Evolutionary conservation across 176 grass and related monocot species (phyloP).

Genomic region (Typha latifolia): DNA sequence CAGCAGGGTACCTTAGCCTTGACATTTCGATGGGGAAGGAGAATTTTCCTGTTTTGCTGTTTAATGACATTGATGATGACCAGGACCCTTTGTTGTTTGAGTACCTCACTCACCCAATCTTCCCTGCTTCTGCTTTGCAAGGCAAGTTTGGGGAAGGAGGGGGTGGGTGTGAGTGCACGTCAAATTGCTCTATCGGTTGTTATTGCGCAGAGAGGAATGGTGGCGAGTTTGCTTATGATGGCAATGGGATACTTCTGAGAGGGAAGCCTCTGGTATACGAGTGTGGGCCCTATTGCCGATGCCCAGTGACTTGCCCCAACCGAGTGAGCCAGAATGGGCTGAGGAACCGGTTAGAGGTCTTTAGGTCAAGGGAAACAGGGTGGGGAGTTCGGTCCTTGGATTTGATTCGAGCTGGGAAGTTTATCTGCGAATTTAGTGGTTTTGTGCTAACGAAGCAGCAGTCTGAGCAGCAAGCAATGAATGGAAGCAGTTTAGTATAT

Average conservation of each 20-base stretch:
- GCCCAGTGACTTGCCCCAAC: conserved; percentile 69
- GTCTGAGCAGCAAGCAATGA: conserved; percentile 43
- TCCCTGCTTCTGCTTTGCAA: conserved; percentile 57
- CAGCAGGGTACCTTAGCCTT: conserved; percentile 69
- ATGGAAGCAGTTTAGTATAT: conserved; percentile 70
- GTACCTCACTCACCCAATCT: conserved; percentile 67
- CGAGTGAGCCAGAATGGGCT: conserved; percentile 90
- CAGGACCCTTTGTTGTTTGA: conserved; percentile 74
- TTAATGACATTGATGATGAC: conserved; percentile 87
- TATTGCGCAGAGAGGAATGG: conserved; percentile 71
- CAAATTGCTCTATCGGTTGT: conserved; percentile 68
- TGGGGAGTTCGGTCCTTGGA: conserved; percentile 96
- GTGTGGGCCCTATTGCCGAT: conserved; percentile 73
- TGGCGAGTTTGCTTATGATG: conserved; percentile 77
- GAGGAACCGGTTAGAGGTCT: conserved; percentile 67
- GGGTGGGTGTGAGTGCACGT: conserved; percentile 57
- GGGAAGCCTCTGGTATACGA: conserved; percentile 89
- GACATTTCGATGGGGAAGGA: conserved; percentile 85
- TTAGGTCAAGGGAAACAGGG: conserved; percentile 81
- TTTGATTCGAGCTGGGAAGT: conserved; percentile 78
- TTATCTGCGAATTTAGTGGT: conserved; percentile 94
- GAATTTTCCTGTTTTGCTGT: conserved; percentile 49
- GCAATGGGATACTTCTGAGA: conserved; percentile 45
- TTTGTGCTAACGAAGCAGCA: conserved; percentile 74
- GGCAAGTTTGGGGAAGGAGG: conserved; percentile 60